These are phyloP conservation scores for Plasmodium fragile DNA, from an alignment of 169 alveolate genomes.

Conservation along the genomic window DNA sequence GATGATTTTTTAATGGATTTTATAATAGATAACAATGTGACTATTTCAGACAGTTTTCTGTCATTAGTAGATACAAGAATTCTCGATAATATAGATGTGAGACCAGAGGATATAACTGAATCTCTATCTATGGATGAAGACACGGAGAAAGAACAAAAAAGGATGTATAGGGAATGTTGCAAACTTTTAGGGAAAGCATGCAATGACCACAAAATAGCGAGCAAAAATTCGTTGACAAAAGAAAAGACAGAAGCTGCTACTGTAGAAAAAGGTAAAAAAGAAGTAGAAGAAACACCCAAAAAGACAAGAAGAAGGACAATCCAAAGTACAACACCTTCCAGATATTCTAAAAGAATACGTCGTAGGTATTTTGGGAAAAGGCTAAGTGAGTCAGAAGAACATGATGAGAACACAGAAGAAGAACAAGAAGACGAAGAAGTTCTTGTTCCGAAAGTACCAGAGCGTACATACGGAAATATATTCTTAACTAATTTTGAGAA, in stretches of 20 bases:
- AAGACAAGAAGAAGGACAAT: not conserved
- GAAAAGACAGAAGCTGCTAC: not conserved
- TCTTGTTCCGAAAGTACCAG: not conserved
- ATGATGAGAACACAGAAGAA: not conserved
- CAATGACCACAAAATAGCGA: not conserved
- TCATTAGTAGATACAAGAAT: not conserved
- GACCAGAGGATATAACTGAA: not conserved
- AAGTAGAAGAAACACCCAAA: not conserved
- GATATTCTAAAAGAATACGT: not conserved
- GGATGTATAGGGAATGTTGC: not conserved
- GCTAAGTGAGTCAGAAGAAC: not conserved
- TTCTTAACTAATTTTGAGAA: not conserved
- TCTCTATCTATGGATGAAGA: not conserved
- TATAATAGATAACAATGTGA: not conserved
- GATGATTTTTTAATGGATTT: not conserved
- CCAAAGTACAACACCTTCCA: not conserved
- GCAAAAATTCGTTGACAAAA: not conserved
- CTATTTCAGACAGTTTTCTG: not conserved
- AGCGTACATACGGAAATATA: not conserved
- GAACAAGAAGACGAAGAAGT: not conserved
- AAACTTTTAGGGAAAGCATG: not conserved
- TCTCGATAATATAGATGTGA: not conserved
- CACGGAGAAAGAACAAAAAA: not conserved
- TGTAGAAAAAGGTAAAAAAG: not conserved
- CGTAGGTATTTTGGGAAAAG: not conserved